These are phyloP conservation scores for Panaeolus cyanescens DNA, from an alignment of 768 basidiomycete species.

Conservation along the genomic window DNA sequence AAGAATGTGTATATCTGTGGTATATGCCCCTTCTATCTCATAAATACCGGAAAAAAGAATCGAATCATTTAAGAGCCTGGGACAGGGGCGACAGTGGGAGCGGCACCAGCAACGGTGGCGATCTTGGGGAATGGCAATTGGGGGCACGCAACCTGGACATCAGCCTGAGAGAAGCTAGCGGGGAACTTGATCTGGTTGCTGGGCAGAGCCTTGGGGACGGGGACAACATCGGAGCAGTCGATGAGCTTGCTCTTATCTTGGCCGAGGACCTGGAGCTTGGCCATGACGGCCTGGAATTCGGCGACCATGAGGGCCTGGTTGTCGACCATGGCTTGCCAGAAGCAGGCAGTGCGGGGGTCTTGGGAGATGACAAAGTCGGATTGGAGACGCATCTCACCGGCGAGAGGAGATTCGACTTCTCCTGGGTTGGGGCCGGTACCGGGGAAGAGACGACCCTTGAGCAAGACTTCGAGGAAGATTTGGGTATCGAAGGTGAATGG, in stretches of 20 bases:
- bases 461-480: constrained; percentile 34
- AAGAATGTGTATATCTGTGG: too few species aligned
- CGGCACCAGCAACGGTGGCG: not conserved
- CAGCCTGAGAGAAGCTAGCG: constrained; percentile 13
- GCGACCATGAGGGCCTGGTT: constrained; percentile 21
- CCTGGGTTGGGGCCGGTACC: constrained; percentile 21
- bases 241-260: constrained; percentile 25
- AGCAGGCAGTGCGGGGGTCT: constrained; percentile 18
- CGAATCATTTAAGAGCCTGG: not conserved
- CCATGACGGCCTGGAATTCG: constrained; percentile 30
- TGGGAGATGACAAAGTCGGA: constrained; percentile 27
- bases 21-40: too few species aligned
- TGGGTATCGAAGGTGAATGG: constrained; percentile 26
- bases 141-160: constrained; percentile 12
- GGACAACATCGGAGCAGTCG: constrained; percentile 32
- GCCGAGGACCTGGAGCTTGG: constrained; percentile 31
- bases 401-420: constrained; percentile 33
- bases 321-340: constrained; percentile 19
- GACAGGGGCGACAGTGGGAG: not conserved
- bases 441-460: constrained; percentile 21
- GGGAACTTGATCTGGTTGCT: constrained; percentile 18
- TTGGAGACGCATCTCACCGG: constrained; percentile 41
- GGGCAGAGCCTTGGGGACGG: constrained; percentile 11
- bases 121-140: not conserved
- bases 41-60: too few species aligned